Evolutionary conservation across 163 green algal genomes (phyloP).

Genomic region (Coccomyxa subellipsoidea): DNA sequence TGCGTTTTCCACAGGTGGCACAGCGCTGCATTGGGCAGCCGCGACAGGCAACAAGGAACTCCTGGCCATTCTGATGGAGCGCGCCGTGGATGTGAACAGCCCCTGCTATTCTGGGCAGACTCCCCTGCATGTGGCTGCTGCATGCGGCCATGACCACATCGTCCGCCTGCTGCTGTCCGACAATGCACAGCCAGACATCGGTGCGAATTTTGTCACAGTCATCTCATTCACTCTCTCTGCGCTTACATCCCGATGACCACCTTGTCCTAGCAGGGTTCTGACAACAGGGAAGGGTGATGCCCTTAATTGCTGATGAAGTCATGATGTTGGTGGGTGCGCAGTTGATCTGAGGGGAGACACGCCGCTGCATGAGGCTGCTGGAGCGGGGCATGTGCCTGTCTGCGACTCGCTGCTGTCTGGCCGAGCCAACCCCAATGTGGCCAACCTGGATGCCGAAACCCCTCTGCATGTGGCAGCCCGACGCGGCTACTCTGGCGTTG

Average conservation of each 20-base stretch:
- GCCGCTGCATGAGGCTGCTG: slow-evolving; percentile 5
- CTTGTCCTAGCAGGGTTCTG: too few species aligned
- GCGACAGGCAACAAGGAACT: neutral
- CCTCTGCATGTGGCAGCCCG: slow-evolving; percentile 23
- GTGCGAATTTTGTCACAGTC: neutral
- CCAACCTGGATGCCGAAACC: slow-evolving; percentile 13
- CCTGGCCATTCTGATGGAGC: neutral
- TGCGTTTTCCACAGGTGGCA: neutral
- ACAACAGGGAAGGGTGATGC: too few species aligned
- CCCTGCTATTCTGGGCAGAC: neutral
- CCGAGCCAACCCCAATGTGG: neutral
- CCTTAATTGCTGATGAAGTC: neutral
- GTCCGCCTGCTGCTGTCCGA: slow-evolving; percentile 7
- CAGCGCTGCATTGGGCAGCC: slow-evolving; percentile 1
- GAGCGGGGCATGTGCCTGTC: slow-evolving; percentile 13
- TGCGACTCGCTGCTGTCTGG: slow-evolving; percentile 12
- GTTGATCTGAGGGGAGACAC: neutral
- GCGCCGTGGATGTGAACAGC: neutral
- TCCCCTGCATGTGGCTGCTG: neutral
- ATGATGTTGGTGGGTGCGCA: neutral
- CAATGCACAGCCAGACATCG: neutral
- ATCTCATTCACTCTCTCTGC: neutral
- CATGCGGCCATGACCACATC: neutral
- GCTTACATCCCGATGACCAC: too few species aligned
- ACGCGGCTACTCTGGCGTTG: slow-evolving; percentile 11